These are phyloP conservation scores for Acacia melanoxylon DNA, from an alignment of 306 rosid genomes.

Conservation along the genomic window DNA sequence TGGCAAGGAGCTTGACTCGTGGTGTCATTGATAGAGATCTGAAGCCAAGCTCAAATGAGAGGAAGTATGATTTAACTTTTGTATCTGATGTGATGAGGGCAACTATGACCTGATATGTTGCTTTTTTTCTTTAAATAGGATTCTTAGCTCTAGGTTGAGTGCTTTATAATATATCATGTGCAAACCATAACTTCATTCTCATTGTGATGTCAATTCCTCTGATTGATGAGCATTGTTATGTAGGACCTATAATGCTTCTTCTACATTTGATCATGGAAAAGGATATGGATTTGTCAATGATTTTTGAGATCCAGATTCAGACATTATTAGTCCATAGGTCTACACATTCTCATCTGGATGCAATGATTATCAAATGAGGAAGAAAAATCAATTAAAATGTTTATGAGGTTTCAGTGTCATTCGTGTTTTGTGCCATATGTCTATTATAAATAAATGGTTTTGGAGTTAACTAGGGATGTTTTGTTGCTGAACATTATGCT, in stretches of 20 bases:
- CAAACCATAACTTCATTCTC: background rate
- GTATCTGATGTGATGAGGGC: conserved; percentile 8
- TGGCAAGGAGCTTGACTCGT: conserved; percentile 93
- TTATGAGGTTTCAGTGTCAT: conserved; percentile 23
- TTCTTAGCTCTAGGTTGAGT: background rate
- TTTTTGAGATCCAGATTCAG: background rate
- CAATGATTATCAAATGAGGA: conserved; percentile 15
- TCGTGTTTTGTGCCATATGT: conserved; percentile 13
- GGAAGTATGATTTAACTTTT: conserved; percentile 72
- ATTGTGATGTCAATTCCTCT: background rate
- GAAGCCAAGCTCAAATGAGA: conserved; percentile 87
- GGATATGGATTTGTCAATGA: background rate
- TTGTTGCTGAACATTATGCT: background rate
- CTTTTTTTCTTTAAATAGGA: background rate
- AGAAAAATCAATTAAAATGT: conserved; percentile 25
- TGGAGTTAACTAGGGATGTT: conserved; percentile 1
- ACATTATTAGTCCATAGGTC: background rate
- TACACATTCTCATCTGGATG: background rate
- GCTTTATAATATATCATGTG: background rate
- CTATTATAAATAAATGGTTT: conserved; percentile 27
- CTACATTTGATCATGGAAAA: background rate
- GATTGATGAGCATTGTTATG: background rate
- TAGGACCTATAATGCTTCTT: background rate
- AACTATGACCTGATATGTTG: conserved; percentile 17
- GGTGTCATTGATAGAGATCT: conserved; percentile 97